A percentile compares a stretch with the other conserved stretches of the same genome.
Conservation (phyloP, 805 yeast genomes). For the Teunomyces lycoperdinae region DNA sequence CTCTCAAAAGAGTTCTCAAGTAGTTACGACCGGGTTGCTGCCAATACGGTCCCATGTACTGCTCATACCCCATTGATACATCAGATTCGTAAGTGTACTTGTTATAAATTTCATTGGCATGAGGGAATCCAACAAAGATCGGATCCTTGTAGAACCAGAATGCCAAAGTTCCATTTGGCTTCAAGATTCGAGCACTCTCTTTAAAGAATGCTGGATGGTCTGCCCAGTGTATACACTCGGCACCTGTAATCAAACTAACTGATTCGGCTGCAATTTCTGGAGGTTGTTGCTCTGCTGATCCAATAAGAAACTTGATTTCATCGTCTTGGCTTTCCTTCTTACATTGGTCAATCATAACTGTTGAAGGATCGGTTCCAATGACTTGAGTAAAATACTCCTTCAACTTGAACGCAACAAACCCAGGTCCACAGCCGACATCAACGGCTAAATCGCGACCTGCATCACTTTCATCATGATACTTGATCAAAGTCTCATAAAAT, state of each 20-base stretch:
- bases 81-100: conserved; percentile 46
- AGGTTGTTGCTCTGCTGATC: conserved; percentile 28
- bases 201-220: conserved; percentile 52
- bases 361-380: conserved; percentile 63
- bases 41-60: conserved; percentile 49
- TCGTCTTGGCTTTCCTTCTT: conserved; percentile 13
- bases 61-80: conserved; percentile 22
- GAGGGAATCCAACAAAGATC: conserved; percentile 48
- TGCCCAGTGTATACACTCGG: conserved; percentile 88
- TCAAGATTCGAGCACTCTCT: conserved; percentile 49
- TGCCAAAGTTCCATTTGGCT: conserved; percentile 61
- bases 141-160: conserved; percentile 79
- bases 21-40: conserved; percentile 47
- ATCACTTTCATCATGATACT: conserved; percentile 34
- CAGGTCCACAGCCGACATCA: conserved; percentile 83
- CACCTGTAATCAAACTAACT: conserved; percentile 71
- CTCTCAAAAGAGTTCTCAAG: conserved; percentile 35
- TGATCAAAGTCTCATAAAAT: conserved; percentile 42
- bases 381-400: conserved; percentile 44
- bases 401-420: conserved; percentile 62
- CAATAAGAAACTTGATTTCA: conserved; percentile 18
- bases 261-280: conserved; percentile 18
- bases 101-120: conserved; percentile 52
- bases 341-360: conserved; percentile 47
- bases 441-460: conserved; percentile 31